Conservation (phyloP, 371 early-diverging fungal species). For the Mucor lusitanicus region DNA sequence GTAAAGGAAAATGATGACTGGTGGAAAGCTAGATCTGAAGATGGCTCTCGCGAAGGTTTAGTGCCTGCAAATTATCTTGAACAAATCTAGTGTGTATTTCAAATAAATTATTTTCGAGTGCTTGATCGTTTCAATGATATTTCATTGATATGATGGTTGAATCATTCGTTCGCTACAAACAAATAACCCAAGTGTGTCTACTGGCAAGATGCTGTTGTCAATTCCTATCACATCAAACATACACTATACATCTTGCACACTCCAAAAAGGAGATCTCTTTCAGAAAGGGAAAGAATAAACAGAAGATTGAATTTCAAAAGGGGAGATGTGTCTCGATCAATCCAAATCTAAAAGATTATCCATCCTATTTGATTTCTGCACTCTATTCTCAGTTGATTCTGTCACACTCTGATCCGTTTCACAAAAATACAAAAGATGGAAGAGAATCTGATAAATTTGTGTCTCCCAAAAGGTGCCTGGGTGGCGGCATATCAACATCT, state of each 20-base stretch:
- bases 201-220: too few relatives aligned
- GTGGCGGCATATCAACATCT: not conserved
- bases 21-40: constrained; percentile 70
- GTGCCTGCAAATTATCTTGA: constrained; percentile 79
- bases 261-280: not conserved
- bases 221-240: too few relatives aligned
- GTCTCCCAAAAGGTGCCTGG: not conserved
- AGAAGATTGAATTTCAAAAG: not conserved
- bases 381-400: not conserved
- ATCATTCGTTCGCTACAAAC: too few relatives aligned
- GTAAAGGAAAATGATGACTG: constrained; percentile 79
- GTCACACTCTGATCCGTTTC: not conserved
- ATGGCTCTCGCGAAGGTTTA: constrained; percentile 60
- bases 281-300: not conserved
- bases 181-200: too few relatives aligned
- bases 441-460: not conserved
- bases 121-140: too few relatives aligned
- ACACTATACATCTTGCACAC: too few relatives aligned
- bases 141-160: too few relatives aligned
- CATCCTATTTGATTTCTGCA: not conserved
- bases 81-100: not conserved
- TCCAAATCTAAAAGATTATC: not conserved
- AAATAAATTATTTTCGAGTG: not conserved
- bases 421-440: not conserved
- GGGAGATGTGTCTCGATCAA: not conserved